Conservation (phyloP, 805 yeast species). For the Wickerhamiella shivajii region DNA sequence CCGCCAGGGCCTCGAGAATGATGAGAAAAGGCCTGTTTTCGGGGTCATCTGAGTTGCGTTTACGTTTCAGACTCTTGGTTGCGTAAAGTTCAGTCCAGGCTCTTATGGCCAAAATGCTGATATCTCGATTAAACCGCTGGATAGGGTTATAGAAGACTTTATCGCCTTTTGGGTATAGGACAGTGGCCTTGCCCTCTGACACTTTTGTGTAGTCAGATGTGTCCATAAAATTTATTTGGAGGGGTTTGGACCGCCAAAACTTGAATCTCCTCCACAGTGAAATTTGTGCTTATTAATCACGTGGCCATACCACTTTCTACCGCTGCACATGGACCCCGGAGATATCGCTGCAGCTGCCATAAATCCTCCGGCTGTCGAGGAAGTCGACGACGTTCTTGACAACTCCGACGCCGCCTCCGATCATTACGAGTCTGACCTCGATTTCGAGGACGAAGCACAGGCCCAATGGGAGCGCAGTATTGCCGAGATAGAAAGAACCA, state of each 20-base stretch:
- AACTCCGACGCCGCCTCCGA: neutral
- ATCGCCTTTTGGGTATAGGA: constrained; percentile 68
- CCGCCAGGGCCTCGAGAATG: constrained; percentile 81
- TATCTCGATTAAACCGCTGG: constrained; percentile 91
- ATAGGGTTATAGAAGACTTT: constrained; percentile 89
- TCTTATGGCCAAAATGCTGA: constrained; percentile 67
- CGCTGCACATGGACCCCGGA: constrained; percentile 4
- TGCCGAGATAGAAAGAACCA: constrained; percentile 39
- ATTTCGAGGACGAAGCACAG: constrained; percentile 36
- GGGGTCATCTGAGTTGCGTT: constrained; percentile 12
- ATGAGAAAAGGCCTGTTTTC: constrained; percentile 35
- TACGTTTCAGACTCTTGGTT: constrained; percentile 13
- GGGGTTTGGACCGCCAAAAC: neutral
- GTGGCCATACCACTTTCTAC: neutral
- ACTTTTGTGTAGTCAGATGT: constrained; percentile 13
- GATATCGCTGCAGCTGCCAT: constrained; percentile 8
- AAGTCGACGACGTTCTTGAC: neutral
- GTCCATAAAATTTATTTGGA: too few species aligned
- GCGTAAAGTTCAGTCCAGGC: constrained; percentile 65
- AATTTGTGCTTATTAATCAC: neutral
- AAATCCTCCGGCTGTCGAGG: constrained; percentile 1
- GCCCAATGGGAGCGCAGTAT: constrained; percentile 63
- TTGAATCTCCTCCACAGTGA: neutral
- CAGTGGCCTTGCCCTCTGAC: constrained; percentile 70
- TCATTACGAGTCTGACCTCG: constrained; percentile 3